Evolutionary conservation across 805 yeast species (phyloP).

Genomic region (Isabelozyma rhagii): DNA sequence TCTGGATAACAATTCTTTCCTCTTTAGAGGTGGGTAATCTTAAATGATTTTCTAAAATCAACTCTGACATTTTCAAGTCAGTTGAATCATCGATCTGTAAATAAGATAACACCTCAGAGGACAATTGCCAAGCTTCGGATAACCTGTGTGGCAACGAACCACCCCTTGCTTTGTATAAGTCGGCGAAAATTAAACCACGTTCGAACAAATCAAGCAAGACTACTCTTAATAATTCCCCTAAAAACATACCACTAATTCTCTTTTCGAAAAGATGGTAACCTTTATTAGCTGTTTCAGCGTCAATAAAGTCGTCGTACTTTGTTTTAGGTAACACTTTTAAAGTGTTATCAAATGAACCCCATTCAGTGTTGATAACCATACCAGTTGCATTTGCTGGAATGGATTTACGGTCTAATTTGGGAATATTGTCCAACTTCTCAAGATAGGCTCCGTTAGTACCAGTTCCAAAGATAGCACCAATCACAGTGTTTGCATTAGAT

Average conservation of each 20-base stretch:
- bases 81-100: conserved; percentile 83
- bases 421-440: conserved; percentile 71
- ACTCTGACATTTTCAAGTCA: conserved; percentile 65
- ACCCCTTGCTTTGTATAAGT: conserved; percentile 41
- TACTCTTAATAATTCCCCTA: conserved; percentile 85
- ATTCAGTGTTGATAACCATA: conserved; percentile 93
- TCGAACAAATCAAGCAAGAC: conserved; percentile 65
- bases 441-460: conserved; percentile 96
- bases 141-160: conserved; percentile 58
- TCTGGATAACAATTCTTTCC: conserved; percentile 74
- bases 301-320: conserved; percentile 70
- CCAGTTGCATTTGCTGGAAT: conserved; percentile 49
- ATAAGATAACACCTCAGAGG: conserved; percentile 80
- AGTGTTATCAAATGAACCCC: conserved; percentile 96
- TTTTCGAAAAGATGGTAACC: conserved; percentile 92
- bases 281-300: conserved; percentile 70
- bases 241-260: conserved; percentile 86
- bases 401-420: conserved; percentile 52
- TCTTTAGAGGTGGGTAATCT: conserved; percentile 65
- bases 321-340: conserved; percentile 73
- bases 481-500: conserved; percentile 68
- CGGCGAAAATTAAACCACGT: conserved; percentile 55
- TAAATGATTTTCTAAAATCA: conserved; percentile 61
- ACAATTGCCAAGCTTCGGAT: conserved; percentile 72
- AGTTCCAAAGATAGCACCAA: conserved; percentile 94